Conservation (phyloP, 2,329 filamentous ascomycete species). For the Coniochaeta sp. region DNA sequence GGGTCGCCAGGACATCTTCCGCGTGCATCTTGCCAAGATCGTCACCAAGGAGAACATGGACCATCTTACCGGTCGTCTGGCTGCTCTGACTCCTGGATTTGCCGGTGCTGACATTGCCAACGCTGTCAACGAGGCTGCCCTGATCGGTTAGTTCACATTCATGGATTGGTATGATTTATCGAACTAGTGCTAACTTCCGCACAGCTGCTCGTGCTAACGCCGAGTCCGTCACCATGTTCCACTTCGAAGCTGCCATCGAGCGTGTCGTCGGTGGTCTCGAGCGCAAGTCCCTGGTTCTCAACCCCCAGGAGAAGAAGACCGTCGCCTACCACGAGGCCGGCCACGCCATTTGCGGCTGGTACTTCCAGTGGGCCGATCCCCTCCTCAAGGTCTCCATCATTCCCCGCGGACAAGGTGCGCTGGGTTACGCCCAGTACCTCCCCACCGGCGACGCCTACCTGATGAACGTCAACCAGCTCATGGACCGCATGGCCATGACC, state of each 20-base stretch:
- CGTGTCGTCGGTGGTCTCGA: conserved; percentile 93
- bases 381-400: conserved; percentile 98
- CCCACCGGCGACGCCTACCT: conserved; percentile 86
- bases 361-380: conserved; percentile 91
- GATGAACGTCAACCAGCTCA: conserved; percentile 91
- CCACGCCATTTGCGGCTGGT: conserved; percentile 98
- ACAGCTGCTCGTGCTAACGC: conserved; percentile 78
- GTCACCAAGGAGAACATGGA: conserved; percentile 87
- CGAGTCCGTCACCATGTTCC: conserved; percentile 72
- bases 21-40: conserved; percentile 89
- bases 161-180: not conserved
- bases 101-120: conserved; percentile 98
- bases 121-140: conserved; percentile 92
- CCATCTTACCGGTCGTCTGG: conserved; percentile 77
- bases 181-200: conserved; percentile 30
- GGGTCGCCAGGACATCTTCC: conserved; percentile 91
- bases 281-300: conserved; percentile 93
- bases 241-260: conserved; percentile 97
- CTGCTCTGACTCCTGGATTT: conserved; percentile 91
- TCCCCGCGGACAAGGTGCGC: conserved; percentile 83
- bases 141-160: conserved; percentile 77
- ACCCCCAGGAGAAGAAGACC: conserved; percentile 80
- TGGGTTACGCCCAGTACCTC: conserved; percentile 97
- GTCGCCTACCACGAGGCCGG: conserved; percentile 64
- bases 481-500: conserved; percentile 99